Evolutionary conservation across 2,329 filamentous ascomycete genomes (phyloP).

Genomic region (Cryphonectria parasitica): DNA sequence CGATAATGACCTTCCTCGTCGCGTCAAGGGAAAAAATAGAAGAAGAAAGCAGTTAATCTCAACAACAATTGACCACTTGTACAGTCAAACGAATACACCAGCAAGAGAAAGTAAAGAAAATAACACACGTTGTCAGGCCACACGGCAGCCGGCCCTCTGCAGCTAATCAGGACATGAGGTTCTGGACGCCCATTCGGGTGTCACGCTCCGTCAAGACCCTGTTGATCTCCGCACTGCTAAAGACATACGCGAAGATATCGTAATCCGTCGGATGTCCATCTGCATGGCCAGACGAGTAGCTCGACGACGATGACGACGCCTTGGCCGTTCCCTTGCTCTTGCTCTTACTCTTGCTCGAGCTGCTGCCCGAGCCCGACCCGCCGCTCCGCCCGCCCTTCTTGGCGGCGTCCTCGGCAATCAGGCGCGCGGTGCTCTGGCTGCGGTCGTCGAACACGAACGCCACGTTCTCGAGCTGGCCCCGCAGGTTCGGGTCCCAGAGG

Average conservation of each 20-base stretch:
- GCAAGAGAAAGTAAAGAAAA: background rate
- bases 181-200: slow-evolving; percentile 57
- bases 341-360: slow-evolving; percentile 32
- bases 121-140: background rate
- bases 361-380: slow-evolving; percentile 30
- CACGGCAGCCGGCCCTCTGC: background rate
- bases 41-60: background rate
- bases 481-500: slow-evolving; percentile 64
- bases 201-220: slow-evolving; percentile 55
- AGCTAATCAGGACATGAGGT: slow-evolving; percentile 46
- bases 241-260: slow-evolving; percentile 58
- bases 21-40: background rate
- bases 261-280: slow-evolving; percentile 46
- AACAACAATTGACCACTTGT: background rate
- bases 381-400: slow-evolving; percentile 51
- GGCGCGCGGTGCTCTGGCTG: slow-evolving; percentile 54
- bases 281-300: slow-evolving; percentile 29
- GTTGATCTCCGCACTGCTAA: slow-evolving; percentile 54
- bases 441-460: slow-evolving; percentile 68
- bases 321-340: slow-evolving; percentile 19
- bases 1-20: no score
- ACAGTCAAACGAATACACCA: slow-evolving; percentile 1
- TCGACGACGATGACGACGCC: slow-evolving; percentile 23
- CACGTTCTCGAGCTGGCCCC: slow-evolving; percentile 64
- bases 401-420: slow-evolving; percentile 58